A percentile compares a stretch with the other conserved stretches of the same genome.
These are phyloP conservation scores for Bretschneidera sinensis DNA, from an alignment of 345 rosid genomes.

Conservation along the genomic window DNA sequence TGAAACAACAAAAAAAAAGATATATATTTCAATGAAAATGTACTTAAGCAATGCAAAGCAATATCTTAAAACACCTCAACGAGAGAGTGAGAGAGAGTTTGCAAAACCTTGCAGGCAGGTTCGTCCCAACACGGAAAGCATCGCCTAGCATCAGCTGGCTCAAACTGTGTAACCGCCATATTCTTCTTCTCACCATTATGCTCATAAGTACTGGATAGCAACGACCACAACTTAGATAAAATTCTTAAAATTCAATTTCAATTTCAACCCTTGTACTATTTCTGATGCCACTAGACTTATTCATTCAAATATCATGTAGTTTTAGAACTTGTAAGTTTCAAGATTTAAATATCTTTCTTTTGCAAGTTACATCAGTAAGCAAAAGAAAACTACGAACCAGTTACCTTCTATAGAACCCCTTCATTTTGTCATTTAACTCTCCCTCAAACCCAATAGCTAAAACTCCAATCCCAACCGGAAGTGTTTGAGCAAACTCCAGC, in stretches of 20 bases:
- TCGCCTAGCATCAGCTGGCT: constrained; percentile 91
- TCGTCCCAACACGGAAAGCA: constrained; percentile 99
- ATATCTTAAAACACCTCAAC: not conserved
- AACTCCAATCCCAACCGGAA: constrained; percentile 70
- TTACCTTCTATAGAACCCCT: constrained; percentile 89
- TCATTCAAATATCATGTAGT: not conserved
- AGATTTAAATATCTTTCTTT: too few species aligned
- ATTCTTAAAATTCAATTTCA: too few species aligned
- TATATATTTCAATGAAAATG: constrained; percentile 3
- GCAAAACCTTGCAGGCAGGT: constrained; percentile 87
- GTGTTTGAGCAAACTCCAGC: constrained; percentile 59
- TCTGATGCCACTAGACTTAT: too few species aligned
- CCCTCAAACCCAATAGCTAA: constrained; percentile 60
- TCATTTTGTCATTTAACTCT: constrained; percentile 73
- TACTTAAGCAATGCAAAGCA: not conserved
- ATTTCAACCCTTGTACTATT: not conserved
- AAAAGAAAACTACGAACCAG: not conserved
- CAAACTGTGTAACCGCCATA: constrained; percentile 98
- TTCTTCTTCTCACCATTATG: constrained; percentile 86
- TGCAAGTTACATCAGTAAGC: too few species aligned
- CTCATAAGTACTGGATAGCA: constrained; percentile 55
- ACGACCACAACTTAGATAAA: constrained; percentile 1
- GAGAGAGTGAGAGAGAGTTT: not conserved
- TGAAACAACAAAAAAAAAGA: not conserved
- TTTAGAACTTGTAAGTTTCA: not conserved